These are phyloP conservation scores for Backusella psychrophila DNA, from an alignment of 192 early-diverging fungal species.

Conservation along the genomic window DNA sequence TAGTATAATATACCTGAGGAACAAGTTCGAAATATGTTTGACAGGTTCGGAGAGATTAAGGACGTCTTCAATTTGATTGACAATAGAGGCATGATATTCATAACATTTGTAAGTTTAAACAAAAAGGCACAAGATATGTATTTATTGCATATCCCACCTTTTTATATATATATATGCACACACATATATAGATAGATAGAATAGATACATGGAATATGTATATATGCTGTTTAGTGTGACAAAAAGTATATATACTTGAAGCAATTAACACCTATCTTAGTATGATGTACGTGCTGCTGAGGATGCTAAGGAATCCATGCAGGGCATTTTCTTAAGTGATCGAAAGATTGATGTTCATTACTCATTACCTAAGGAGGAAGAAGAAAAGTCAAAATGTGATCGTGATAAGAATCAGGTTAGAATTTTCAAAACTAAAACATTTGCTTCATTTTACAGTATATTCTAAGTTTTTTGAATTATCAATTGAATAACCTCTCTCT, in stretches of 20 bases:
- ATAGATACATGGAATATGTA: too few species aligned
- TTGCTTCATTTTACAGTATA: not conserved
- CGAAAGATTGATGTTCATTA: conserved; percentile 54
- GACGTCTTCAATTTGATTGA: conserved; percentile 54
- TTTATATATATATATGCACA: not conserved
- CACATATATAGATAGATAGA: too few species aligned
- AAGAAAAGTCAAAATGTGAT: conserved; percentile 35
- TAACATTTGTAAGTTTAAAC: conserved; percentile 53
- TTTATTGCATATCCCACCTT: too few species aligned
- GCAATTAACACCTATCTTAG: conserved; percentile 21
- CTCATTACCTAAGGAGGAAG: conserved; percentile 47
- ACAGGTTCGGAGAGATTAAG: conserved; percentile 57
- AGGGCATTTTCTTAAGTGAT: conserved; percentile 33
- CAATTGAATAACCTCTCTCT: not conserved
- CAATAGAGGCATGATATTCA: conserved; percentile 55
- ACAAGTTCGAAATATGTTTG: conserved; percentile 43
- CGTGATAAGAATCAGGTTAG: conserved; percentile 45
- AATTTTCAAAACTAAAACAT: not conserved
- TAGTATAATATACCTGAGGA: conserved; percentile 39
- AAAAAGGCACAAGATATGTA: not conserved
- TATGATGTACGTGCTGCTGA: conserved; percentile 53
- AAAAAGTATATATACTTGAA: too few species aligned
- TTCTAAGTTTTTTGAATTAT: not conserved
- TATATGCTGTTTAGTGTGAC: too few species aligned
- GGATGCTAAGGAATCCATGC: conserved; percentile 40